Conservation (phyloP, 441 rosid genomes). For the Sinapis alba region DNA sequence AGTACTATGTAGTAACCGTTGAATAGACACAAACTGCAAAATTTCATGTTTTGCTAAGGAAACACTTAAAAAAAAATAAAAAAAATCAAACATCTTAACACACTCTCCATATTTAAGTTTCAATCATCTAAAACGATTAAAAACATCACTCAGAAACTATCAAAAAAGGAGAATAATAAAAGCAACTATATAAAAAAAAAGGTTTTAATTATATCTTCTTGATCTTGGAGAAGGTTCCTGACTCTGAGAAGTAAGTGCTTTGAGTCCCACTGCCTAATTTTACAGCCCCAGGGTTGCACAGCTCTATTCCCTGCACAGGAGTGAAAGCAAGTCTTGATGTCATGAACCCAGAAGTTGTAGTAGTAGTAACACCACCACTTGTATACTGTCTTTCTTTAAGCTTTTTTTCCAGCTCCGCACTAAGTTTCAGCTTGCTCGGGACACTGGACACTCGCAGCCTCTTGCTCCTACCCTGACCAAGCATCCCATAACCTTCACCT, state of each 20-base stretch:
- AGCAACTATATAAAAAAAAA: too few relatives aligned
- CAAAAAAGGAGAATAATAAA: not conserved
- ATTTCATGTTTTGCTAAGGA: not conserved
- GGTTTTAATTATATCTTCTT: conserved; percentile 11
- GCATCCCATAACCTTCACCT: conserved; percentile 92
- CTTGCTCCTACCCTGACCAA: conserved; percentile 86
- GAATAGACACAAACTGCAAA: not conserved
- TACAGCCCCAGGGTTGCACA: conserved; percentile 72
- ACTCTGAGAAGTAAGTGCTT: conserved; percentile 70
- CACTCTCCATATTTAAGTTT: not conserved
- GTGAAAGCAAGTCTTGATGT: conserved; percentile 80
- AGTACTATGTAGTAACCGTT: too few relatives aligned
- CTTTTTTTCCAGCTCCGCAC: conserved; percentile 79
- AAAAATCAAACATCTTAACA: not conserved
- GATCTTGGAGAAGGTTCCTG: conserved; percentile 67
- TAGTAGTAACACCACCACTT: conserved; percentile 49
- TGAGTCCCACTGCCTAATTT: conserved; percentile 72
- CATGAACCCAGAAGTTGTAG: conserved; percentile 59
- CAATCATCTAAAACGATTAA: not conserved
- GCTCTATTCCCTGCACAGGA: conserved; percentile 92
- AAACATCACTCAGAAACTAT: not conserved
- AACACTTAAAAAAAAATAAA: too few relatives aligned
- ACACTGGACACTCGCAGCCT: conserved; percentile 72
- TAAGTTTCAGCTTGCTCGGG: conserved; percentile 85
- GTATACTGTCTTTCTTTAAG: conserved; percentile 40